phyloP scores from a whole-genome alignment of 176 grass and related monocot genomes.

The Echinochloa phyllopogon region DNA sequence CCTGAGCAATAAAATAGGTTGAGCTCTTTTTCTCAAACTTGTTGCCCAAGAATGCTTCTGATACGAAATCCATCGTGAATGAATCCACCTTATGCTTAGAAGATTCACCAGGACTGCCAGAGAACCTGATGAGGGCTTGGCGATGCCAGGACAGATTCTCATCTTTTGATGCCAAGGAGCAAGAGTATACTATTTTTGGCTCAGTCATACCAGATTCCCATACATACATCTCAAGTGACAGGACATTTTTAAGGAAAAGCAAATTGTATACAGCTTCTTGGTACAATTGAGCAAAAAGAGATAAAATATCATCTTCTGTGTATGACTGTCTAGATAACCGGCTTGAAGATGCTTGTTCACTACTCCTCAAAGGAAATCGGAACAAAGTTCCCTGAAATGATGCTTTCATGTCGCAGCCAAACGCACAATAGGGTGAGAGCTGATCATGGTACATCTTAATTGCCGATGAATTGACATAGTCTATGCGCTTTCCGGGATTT shows the following conservation, averaged over 20 bases:
- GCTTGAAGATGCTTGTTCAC: conserved; percentile 70
- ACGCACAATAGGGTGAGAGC: conserved; percentile 77
- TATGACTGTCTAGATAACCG: conserved; percentile 83
- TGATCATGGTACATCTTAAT: conserved; percentile 74
- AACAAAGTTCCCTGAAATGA: conserved; percentile 89
- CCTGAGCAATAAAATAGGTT: conserved; percentile 82
- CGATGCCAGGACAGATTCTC: conserved; percentile 75
- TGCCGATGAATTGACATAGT: conserved; percentile 88
- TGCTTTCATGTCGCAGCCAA: conserved; percentile 86
- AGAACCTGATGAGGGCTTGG: conserved; percentile 80
- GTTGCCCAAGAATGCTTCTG: conserved; percentile 57
- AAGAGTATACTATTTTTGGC: conserved; percentile 79
- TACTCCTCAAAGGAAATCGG: conserved; percentile 85
- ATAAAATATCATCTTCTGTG: conserved; percentile 78
- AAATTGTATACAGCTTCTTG: conserved; percentile 84
- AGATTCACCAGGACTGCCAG: conserved; percentile 48
- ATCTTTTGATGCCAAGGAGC: conserved; percentile 61
- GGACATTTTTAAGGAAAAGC: conserved; percentile 92
- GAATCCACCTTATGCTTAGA: conserved; percentile 65
- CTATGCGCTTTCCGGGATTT: conserved; percentile 96
- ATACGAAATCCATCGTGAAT: conserved; percentile 76
- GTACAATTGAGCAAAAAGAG: conserved; percentile 75
- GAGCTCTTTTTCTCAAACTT: conserved; percentile 69
- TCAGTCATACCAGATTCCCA: conserved; percentile 74
- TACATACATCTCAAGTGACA: conserved; percentile 87